phyloP scores from a whole-genome alignment of 495 filamentous ascomycete genomes.

The Tuber microsphaerosporum region DNA sequence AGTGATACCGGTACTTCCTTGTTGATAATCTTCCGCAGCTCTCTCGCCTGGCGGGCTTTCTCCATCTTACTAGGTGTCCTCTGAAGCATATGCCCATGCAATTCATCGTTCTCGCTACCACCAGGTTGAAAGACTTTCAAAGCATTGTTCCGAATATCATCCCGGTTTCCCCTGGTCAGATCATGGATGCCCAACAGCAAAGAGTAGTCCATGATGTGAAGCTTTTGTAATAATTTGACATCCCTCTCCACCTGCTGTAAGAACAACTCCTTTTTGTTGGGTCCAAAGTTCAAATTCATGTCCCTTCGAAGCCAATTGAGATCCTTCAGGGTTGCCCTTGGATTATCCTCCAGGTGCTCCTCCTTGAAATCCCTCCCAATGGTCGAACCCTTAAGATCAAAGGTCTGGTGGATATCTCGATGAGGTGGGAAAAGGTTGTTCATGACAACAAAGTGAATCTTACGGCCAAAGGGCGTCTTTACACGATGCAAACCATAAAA shows the following conservation, averaged over 20 bases:
- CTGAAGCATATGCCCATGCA: slow-evolving; percentile 56
- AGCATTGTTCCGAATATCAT: slow-evolving; percentile 90
- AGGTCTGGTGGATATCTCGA: slow-evolving; percentile 93
- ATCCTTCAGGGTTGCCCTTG: slow-evolving; percentile 90
- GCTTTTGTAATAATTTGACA: slow-evolving; percentile 70
- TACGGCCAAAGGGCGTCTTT: slow-evolving; percentile 95
- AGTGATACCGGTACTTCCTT: slow-evolving; percentile 85
- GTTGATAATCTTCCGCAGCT: slow-evolving; percentile 86
- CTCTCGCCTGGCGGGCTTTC: slow-evolving; percentile 81
- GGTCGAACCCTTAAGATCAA: slow-evolving; percentile 96
- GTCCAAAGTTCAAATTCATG: slow-evolving; percentile 76
- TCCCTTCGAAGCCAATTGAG: slow-evolving; percentile 90
- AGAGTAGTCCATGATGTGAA: slow-evolving; percentile 99
- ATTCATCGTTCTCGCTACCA: slow-evolving; percentile 54
- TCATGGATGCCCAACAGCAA: slow-evolving; percentile 93
- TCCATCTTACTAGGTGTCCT: slow-evolving; percentile 93
- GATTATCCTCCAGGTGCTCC: slow-evolving; percentile 78
- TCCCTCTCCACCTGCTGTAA: slow-evolving; percentile 81
- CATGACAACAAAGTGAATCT: slow-evolving; percentile 99
- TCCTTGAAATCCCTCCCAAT: slow-evolving; percentile 86
- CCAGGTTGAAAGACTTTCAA: slow-evolving; percentile 93
- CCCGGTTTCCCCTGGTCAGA: slow-evolving; percentile 78
- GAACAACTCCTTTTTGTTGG: slow-evolving; percentile 76
- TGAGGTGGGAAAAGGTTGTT: slow-evolving; percentile 98
- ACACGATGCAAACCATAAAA: slow-evolving; percentile 97